phyloP scores from a whole-genome alignment of 139 green algal genomes.

The Chlorella sp. region DNA sequence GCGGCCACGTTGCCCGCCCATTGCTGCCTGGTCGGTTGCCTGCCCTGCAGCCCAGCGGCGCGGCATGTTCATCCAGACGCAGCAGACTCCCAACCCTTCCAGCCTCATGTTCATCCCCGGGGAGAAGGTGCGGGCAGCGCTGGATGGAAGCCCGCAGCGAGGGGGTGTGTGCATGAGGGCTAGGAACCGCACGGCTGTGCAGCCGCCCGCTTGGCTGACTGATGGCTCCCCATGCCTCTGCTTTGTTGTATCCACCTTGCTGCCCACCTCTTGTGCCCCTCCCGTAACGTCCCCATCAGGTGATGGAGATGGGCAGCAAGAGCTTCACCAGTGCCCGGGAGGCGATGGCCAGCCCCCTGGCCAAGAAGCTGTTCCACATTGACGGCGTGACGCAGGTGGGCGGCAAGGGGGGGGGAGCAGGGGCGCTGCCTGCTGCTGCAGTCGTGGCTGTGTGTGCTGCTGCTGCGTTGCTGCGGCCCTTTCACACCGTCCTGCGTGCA shows the following conservation, averaged over 20 bases:
- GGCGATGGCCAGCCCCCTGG: conserved; percentile 90
- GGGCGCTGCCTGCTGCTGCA: not conserved
- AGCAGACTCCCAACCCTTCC: conserved; percentile 94
- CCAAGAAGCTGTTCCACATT: conserved; percentile 88
- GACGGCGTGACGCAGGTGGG: conserved; percentile 85
- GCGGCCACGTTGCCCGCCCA: not conserved
- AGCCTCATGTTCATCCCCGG: conserved; percentile 99
- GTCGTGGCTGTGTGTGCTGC: not conserved
- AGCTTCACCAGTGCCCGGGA: conserved; percentile 87
- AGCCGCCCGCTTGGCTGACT: too few relatives aligned
- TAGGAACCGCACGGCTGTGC: too few relatives aligned
- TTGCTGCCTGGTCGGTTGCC: not conserved
- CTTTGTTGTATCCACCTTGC: too few relatives aligned
- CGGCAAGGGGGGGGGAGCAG: not conserved
- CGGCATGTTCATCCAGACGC: conserved; percentile 97
- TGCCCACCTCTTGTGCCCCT: too few relatives aligned
- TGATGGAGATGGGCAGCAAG: conserved; percentile 33
- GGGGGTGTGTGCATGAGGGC: too few relatives aligned
- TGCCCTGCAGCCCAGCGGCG: conserved; percentile 46
- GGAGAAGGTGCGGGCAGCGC: conserved; percentile 59
- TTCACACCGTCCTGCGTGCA: too few relatives aligned
- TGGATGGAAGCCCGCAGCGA: too few relatives aligned
- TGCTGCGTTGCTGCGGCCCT: not conserved
- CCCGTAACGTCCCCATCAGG: not conserved
- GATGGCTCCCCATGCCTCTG: too few relatives aligned